Base-by-base conservation (phyloP, 2,329 filamentous ascomycete species). In the Fusarium sp. region DNA sequence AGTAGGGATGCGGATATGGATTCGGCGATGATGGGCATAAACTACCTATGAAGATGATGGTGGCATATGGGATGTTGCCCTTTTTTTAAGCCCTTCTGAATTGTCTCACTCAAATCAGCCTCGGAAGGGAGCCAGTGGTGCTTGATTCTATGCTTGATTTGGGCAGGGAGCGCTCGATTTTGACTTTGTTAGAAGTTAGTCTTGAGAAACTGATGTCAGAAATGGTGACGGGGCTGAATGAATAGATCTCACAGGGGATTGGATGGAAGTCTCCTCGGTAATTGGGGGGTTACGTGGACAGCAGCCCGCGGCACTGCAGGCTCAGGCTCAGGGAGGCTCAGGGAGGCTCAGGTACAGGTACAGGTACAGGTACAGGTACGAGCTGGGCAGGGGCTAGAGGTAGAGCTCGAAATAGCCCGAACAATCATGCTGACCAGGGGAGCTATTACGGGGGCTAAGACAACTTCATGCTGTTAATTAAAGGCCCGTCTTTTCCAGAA, bases 281-380 rank as follows among this genome's bases (percentile, higher is more conserved):
- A 72, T 61, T 72, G 65, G 68, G 34, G 34, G 60, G 64, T 72
- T 71, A 71, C 69, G 69, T 71, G 69, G 62, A 72, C 69, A 56
- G 29, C 15, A 20, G 22, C 30, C 30, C 30, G 42, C 52, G 52
- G 38, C 46, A 58, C 38, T 52, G 32, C 22, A 34, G 49, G 24
- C 22, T 22, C 42, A 24, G 42, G 22, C 42, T 24, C 5, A 22
- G 20, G 32, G 9, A n/a, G 32, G 43, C 27, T 29, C 18, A 47
- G n/a, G n/a, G n/a, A 9, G 25, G 25, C 24, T 24, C 5, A 16
- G 32, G 46, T 29, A 14, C 54, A 38, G 46, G 65, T 9, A 43
- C 16, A 18, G 43, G 47, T 32, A n/a, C 55, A 40, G 47, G 66
- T 61, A 55, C 63, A 58, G 18, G 34, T 54, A 44, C 38, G 12